Evolutionary conservation across 495 filamentous ascomycete genomes (phyloP), one percentile per base, ranked within the genome.

Genomic region (Aspergillus panamensis): DNA sequence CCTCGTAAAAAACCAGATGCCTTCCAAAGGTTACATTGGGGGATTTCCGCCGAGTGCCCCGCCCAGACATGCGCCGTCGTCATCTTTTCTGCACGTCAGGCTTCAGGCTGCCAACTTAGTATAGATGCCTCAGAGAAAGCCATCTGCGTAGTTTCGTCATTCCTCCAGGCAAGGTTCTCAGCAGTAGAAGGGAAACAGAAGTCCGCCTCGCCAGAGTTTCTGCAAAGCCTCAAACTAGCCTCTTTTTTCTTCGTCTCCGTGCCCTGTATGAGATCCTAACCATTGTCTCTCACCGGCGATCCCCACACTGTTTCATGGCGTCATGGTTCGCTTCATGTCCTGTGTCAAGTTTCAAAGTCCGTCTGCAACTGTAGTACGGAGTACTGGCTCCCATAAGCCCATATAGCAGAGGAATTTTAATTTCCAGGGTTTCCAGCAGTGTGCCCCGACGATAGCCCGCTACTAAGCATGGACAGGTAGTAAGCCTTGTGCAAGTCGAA

Each of bases 231-330:
- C 20, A 17, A 31, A 49, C 53, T 58, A 58, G 31, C 47, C 20
- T 16, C 16, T 45, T 19, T 45, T 45, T 45, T 45, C 9, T 45
- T 20, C 17, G n/a, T 20, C 51, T 56, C 50, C 62, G 55, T 58
- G 47, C 54, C 55, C 55, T 62, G 51, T 42, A n/a, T 51, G n/a
- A 25, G 35, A 29, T 55, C 21, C 64, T 66, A 66, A 66, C 61
- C 64, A 48, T 61, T 61, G 43, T 63, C 58, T 63, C 61, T 66
- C 64, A 66, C 64, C 64, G 64, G 64, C 51, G 42, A 53, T 55
- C 59, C 47, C 59, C 63, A 60, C 56, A 44, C 35, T 48, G 55
- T 66, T 59, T 59, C 58, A 56, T 66, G 53, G 62, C 64, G 61
- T 63, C 64, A 66, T 59, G 51, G 47, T 55, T 60, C 51, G 54